A percentile compares a stretch with the other conserved stretches of the same genome.
Conservation (phyloP, 148 eudicot genomes). For the Polygonum aviculare region DNA sequence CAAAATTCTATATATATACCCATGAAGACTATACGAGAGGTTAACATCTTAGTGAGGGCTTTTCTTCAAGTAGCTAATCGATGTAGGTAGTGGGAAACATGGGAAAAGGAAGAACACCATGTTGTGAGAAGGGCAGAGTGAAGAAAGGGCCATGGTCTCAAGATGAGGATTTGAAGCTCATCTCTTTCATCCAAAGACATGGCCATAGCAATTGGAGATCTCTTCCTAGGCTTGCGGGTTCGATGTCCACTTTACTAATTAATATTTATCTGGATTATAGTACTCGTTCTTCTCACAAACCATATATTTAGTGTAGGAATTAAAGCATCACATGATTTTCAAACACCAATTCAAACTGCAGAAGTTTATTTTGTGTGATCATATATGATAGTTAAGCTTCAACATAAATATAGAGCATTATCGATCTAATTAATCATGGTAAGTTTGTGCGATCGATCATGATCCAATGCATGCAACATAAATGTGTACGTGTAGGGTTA, state of each 20-base stretch:
- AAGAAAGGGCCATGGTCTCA: conserved; percentile 46
- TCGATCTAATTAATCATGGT: too few species aligned
- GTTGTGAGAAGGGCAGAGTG: conserved; percentile 45
- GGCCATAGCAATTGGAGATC: conserved; percentile 50
- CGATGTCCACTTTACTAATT: background rate
- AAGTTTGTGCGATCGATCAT: too few species aligned
- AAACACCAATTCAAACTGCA: too few species aligned
- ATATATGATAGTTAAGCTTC: too few species aligned
- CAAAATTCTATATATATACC: background rate
- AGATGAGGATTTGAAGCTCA: conserved; percentile 39
- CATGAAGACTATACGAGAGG: background rate
- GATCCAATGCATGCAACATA: background rate
- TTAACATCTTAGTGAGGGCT: conserved; percentile 1
- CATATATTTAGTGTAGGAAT: too few species aligned
- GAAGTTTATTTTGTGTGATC: too few species aligned
- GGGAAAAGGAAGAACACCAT: conserved; percentile 47
- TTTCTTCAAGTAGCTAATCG: background rate
- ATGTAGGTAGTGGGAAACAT: conserved; percentile 12
- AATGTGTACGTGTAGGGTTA: conserved; percentile 23
- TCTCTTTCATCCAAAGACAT: conserved; percentile 35
- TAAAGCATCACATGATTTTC: too few species aligned
- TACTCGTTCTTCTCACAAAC: background rate
- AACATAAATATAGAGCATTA: too few species aligned
- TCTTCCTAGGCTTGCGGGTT: conserved; percentile 48
- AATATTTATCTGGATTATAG: too few species aligned